Evolutionary conservation across 257 asterid species (phyloP).

Genomic region (Jaltomata sinuosa): DNA sequence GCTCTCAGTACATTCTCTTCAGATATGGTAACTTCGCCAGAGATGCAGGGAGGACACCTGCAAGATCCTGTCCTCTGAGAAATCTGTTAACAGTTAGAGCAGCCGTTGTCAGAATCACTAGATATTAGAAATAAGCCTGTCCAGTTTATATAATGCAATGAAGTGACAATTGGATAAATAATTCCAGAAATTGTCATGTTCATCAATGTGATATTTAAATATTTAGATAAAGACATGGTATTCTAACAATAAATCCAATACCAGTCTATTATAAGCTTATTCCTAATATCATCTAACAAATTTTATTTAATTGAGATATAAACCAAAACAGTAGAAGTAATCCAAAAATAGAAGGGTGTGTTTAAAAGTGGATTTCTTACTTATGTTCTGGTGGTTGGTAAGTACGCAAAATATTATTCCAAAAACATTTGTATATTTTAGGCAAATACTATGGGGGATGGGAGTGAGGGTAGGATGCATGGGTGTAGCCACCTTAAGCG

Average conservation of each 20-base stretch:
- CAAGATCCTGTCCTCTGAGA: slow-evolving; percentile 45
- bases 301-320: neutral
- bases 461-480: no score
- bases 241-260: neutral
- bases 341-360: neutral
- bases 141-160: neutral
- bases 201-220: neutral
- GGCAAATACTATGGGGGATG: neutral
- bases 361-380: neutral
- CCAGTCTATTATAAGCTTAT: neutral
- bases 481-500: no score
- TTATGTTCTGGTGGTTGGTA: neutral
- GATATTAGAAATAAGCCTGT: neutral
- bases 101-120: neutral
- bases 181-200: neutral
- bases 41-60: slow-evolving; percentile 55
- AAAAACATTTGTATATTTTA: neutral
- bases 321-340: neutral
- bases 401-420: neutral
- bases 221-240: neutral
- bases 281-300: neutral
- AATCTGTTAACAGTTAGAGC: slow-evolving; percentile 20
- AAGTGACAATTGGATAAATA: neutral
- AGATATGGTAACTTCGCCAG: slow-evolving; percentile 40
- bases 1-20: slow-evolving; percentile 26